These are phyloP conservation scores for Chytriomyces sp. DNA, from an alignment of 192 early-diverging fungal genomes.

Conservation along the genomic window DNA sequence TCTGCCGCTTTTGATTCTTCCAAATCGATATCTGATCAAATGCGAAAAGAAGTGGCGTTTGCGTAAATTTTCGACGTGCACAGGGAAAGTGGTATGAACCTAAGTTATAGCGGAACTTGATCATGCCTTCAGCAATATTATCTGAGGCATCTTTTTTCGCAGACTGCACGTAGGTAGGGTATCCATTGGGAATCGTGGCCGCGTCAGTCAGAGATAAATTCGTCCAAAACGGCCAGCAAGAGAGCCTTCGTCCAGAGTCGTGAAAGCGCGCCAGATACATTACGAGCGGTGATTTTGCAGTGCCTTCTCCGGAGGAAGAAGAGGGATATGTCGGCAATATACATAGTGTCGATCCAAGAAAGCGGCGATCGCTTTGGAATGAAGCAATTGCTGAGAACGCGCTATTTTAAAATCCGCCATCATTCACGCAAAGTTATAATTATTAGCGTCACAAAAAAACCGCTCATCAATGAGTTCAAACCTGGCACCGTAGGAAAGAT, in stretches of 20 bases:
- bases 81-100: too few species aligned
- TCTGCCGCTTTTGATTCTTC: slow-evolving; percentile 39
- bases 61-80: too few species aligned
- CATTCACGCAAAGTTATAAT: too few species aligned
- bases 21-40: slow-evolving; percentile 6
- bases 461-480: too few species aligned
- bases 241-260: neutral
- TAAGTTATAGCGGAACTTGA: neutral
- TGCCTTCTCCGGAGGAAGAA: too few species aligned
- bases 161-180: neutral
- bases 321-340: too few species aligned
- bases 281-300: too few species aligned
- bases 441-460: too few species aligned
- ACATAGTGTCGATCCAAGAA: neutral
- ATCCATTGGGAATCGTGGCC: neutral
- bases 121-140: neutral
- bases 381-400: neutral
- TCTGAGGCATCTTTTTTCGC: neutral
- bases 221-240: slow-evolving; percentile 14
- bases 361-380: neutral
- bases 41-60: too few species aligned
- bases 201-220: neutral
- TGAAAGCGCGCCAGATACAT: neutral
- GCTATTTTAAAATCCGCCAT: neutral
- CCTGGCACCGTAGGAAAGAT: too few species aligned